Evolutionary conservation across 345 rosid species (phyloP).

Genomic region (Angophora floribunda): DNA sequence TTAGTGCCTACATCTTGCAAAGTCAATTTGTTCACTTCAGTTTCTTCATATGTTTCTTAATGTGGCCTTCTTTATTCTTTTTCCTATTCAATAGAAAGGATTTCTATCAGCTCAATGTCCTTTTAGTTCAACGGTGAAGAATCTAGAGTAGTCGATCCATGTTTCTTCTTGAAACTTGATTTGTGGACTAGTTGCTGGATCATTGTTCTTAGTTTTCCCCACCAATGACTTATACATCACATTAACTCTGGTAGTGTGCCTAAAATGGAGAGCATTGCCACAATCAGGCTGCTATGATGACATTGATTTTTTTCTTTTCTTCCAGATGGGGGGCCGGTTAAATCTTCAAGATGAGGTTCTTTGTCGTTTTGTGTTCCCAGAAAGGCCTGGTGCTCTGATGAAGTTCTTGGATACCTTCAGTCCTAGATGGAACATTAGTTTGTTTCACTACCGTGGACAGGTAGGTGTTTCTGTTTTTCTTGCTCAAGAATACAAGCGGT

Average conservation of each 20-base stretch:
- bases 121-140: background rate
- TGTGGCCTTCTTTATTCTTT: background rate
- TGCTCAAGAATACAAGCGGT: background rate
- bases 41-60: background rate
- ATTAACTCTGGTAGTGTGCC: background rate
- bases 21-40: background rate
- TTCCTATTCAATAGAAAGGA: background rate
- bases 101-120: background rate
- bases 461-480: slow-evolving; percentile 17
- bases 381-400: slow-evolving; percentile 93
- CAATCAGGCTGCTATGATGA: background rate
- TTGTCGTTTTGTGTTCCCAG: slow-evolving; percentile 80
- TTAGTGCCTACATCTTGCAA: background rate
- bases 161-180: background rate
- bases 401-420: slow-evolving; percentile 88
- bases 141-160: background rate
- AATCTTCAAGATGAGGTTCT: slow-evolving; percentile 67
- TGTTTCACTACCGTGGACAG: slow-evolving; percentile 92
- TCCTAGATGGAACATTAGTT: slow-evolving; percentile 91
- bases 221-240: background rate
- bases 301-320: background rate
- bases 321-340: slow-evolving; percentile 86
- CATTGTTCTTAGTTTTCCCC: background rate
- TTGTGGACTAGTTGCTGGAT: background rate
- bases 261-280: background rate